Percentiles rank a stretch among this genome's conserved stretches.
Evolutionary conservation across 2,329 filamentous ascomycete species (phyloP).

Genomic region (Monosporascus sp.): DNA sequence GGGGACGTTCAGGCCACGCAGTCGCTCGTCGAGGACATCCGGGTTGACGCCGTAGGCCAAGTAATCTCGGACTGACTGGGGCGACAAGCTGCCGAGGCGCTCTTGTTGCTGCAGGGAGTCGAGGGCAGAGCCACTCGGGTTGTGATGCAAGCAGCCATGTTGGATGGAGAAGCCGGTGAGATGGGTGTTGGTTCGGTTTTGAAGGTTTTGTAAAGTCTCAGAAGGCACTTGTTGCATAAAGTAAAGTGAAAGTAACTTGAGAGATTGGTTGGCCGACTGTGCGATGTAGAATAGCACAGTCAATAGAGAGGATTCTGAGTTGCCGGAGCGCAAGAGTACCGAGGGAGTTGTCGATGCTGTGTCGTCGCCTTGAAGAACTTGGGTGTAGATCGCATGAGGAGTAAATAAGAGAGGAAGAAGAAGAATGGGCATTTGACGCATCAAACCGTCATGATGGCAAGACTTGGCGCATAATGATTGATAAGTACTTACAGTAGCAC

Average conservation of each 20-base stretch:
- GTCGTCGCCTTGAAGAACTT: background rate
- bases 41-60: conserved; percentile 32
- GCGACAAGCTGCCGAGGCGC: conserved; percentile 31
- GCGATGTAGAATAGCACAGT: conserved; percentile 49
- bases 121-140: conserved; percentile 33
- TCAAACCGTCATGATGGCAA: background rate
- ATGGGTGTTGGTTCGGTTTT: conserved; percentile 26
- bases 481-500: background rate
- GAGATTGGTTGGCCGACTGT: conserved; percentile 39
- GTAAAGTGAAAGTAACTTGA: conserved; percentile 36
- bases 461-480: background rate
- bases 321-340: background rate
- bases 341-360: background rate
- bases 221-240: conserved; percentile 61
- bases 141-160: conserved; percentile 50
- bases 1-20: conserved; percentile 47
- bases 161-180: conserved; percentile 36
- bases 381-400: background rate
- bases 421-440: background rate
- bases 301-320: conserved; percentile 15
- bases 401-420: background rate
- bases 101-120: conserved; percentile 24
- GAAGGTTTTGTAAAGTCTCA: conserved; percentile 26
- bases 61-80: conserved; percentile 26
- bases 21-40: conserved; percentile 42